Base-by-base conservation (phyloP, 768 basidiomycete species). In the Xerocomellus chrysenteron region DNA sequence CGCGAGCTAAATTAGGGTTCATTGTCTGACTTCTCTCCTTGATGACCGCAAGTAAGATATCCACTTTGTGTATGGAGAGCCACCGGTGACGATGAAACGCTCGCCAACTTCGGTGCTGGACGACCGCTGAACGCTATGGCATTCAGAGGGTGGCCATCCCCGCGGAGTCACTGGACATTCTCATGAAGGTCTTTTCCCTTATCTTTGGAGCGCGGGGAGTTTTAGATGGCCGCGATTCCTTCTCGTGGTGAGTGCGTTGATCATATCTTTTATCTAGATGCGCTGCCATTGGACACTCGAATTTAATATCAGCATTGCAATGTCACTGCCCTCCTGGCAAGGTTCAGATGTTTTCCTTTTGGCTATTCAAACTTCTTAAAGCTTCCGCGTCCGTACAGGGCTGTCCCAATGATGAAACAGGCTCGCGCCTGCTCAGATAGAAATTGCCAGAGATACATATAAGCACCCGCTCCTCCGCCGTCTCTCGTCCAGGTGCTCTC, bases 391-490 rank as follows among this genome's bases (percentile, higher is more conserved):
- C n/a, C n/a, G 39, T 43, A 41, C 54, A 37, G 47, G 47, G 14
- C 43, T 11, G 12, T 42, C 21, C 33, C 33, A 47, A 32, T 36
- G 19, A 21, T 53, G 44, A 21, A 19, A 30, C 36, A 36, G 33
- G 44, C 51, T 56, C 62, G 43, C 55, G 55, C 59, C n/a, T 47
- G 59, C 60, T 59, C 67, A 54, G 56, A 64, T 57, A 47, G 49
- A 62, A 62, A 52, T 44, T 11, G 33, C 44, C 52, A 46, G 47
- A 36, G 33, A 56, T 72, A 72, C 61, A 68, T 72, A 72, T 70
- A 72, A 41, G 32, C 32, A 16, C 24, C 35, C 14, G 21, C 33
- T 21, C 17, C 43, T 19, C 17, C 39, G 32, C 45, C 26, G 14
- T 28, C 11, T 54, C 42, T 26, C 55, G 37, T 52, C 42, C 40